Evolutionary conservation across 2,329 filamentous ascomycete species (phyloP), one percentile per base, ranked within the genome.

Genomic region (Cercospora citrullina): DNA sequence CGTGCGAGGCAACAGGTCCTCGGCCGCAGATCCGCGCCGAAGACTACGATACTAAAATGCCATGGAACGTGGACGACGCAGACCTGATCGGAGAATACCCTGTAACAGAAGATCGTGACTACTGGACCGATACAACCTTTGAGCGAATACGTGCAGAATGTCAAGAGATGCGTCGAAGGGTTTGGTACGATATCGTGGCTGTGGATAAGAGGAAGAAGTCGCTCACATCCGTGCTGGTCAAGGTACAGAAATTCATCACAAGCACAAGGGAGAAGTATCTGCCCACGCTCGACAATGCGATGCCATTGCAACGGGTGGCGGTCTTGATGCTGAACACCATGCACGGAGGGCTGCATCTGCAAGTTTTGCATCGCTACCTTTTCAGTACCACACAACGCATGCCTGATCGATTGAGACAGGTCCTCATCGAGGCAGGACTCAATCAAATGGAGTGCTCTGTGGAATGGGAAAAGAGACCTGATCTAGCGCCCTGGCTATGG

Each of bases 31-130:
- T 93, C 64, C 86, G 89, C n/a, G 83, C 85, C 45, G 90, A 91
- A 23, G 90, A 93, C 73, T 93, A 90, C 77, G 90, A 92, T 72
- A 92, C 91, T 0, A 87, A 86, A 68, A 84, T 92, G 28, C 91
- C 91, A 0, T 80, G 90, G 10, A 92, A 93, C 75, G 86, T 90
- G 68, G 84, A 92, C 69, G 91, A 93, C 71, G 80, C 81, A 2
- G 87, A 90, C 62, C 81, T 93, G n/a, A 71, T 78, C 61, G 82
- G 77, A 58, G 80, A 81, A 2, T 73, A 76, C 0, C 65, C 75
- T 2, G 80, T 79, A 1, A 81, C 78, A 1, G 81, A 82, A 67
- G 81, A 87, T 58, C 81, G 81, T 14, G 81, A 84, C 18, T 77
- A 81, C 48, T 93, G 89, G 84, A 92, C 91, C 0, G 87, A 90